Percentiles rank a stretch among this genome's conserved stretches.
phyloP scores from a whole-genome alignment of 768 basidiomycete species.

The Clitopilus passeckerianus region DNA sequence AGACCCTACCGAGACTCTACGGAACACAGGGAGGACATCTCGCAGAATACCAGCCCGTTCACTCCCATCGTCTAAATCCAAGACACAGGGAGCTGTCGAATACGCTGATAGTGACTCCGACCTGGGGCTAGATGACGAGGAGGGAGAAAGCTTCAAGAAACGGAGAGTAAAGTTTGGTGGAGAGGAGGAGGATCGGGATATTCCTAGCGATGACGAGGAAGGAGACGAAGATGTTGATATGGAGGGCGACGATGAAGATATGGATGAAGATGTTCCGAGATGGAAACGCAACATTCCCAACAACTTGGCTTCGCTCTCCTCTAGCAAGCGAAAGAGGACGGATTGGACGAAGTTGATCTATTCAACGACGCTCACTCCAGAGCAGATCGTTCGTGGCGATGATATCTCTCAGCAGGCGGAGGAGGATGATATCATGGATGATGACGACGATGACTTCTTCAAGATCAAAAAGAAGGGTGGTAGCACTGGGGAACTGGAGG shows the following conservation, averaged over 20 bases:
- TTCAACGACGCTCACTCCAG: constrained; percentile 58
- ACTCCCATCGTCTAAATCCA: constrained; percentile 28
- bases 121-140: constrained; percentile 41
- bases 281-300: constrained; percentile 71
- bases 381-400: constrained; percentile 53
- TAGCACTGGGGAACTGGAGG: constrained; percentile 21
- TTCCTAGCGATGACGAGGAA: constrained; percentile 40
- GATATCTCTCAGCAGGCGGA: constrained; percentile 19
- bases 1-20: constrained; percentile 13
- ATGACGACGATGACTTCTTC: constrained; percentile 76
- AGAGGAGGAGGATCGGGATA: constrained; percentile 36
- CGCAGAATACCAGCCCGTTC: constrained; percentile 40
- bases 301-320: constrained; percentile 23
- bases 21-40: constrained; percentile 48
- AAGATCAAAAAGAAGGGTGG: constrained; percentile 38
- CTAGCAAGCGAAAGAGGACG: constrained; percentile 34
- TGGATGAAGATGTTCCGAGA: constrained; percentile 43
- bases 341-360: constrained; percentile 91
- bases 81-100: constrained; percentile 40
- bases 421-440: constrained; percentile 22
- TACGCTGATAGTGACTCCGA: constrained; percentile 84
- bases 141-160: constrained; percentile 14
- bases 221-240: constrained; percentile 33
- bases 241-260: constrained; percentile 30
- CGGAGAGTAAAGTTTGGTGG: constrained; percentile 31